Conservation (phyloP, 768 basidiomycete genomes). For the Lactarius deliciosus region DNA sequence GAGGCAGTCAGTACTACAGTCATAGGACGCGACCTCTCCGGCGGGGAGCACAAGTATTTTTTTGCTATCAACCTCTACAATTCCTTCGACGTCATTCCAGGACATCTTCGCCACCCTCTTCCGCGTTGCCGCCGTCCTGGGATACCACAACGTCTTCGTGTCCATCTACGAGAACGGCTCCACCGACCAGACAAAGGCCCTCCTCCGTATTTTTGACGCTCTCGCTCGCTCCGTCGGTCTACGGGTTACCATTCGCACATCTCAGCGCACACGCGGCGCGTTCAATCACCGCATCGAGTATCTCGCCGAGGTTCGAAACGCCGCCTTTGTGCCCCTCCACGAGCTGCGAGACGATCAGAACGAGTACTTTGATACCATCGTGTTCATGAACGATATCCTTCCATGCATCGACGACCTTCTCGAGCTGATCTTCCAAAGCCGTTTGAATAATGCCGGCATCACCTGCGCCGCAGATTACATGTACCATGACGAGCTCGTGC, state of each 20-base stretch:
- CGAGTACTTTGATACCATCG: slow-evolving; percentile 93
- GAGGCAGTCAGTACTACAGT: slow-evolving; percentile 38
- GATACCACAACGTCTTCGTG: slow-evolving; percentile 97
- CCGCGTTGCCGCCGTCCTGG: slow-evolving; percentile 85
- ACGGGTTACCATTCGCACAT: slow-evolving; percentile 90
- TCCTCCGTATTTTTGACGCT: slow-evolving; percentile 92
- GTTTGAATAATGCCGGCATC: slow-evolving; percentile 93
- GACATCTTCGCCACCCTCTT: slow-evolving; percentile 97
- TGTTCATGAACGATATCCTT: slow-evolving; percentile 99
- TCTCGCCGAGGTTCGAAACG: slow-evolving; percentile 99
- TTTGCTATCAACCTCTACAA: slow-evolving; percentile 99
- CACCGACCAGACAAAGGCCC: slow-evolving; percentile 97
- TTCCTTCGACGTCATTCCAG: slow-evolving; percentile 97
- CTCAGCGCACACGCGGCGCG: slow-evolving; percentile 87
- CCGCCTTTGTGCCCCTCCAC: slow-evolving; percentile 92
- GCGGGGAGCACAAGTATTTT: slow-evolving; percentile 92
- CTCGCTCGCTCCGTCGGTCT: slow-evolving; percentile 87
- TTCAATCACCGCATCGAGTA: slow-evolving; percentile 99
- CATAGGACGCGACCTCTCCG: slow-evolving; percentile 37
- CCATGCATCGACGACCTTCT: slow-evolving; percentile 97
- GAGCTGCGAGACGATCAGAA: slow-evolving; percentile 89
- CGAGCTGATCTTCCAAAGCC: slow-evolving; percentile 95
- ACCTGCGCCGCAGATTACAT: slow-evolving; percentile 99
- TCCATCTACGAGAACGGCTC: slow-evolving; percentile 99
- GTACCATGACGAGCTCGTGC: slow-evolving; percentile 92